Evolutionary conservation across 106 monocot species (phyloP), one percentile per base, ranked within the genome.

Genomic region (Acorus gramineus): DNA sequence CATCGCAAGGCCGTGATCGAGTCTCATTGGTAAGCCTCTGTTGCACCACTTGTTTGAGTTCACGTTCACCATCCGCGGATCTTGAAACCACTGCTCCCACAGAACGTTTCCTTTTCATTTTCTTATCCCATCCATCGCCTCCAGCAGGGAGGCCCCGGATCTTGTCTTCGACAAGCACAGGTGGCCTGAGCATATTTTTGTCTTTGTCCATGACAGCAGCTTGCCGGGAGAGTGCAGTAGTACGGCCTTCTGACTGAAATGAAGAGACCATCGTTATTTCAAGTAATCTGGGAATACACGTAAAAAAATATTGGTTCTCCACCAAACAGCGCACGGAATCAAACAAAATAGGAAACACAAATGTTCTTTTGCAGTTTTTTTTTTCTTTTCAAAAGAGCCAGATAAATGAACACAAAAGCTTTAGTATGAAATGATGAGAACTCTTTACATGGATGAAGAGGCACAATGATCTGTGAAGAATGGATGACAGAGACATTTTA

Each of bases 61-160:
- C 85, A 55, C 85, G 79, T 59, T 93, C 87, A 66, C 71, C 82
- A 68, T 98, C 87, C 49, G 63, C 43, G 9, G 58, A 57, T 76
- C 88, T 82, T 61, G 61, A 67, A 58, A 65, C 77, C 66, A 79
- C 70, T 62, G 79, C 70, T n/a, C 87, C 82, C 46, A 82, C 71
- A 62, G 92, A 93, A 49, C 88, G 84, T 65, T 85, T 93, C 14
- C 80, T 69, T 71, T 82, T 88, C 72, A 85, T 55, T 58, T 83
- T 94, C 77, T 82, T 94, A 14, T 90, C 86, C 86, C 84, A 86
- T 2, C 77, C 83, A 68, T 95, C 86, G 14, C 80, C 77, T 13
- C 82, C 90, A 69, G 81, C 66, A 56, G 95, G 56, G 49, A 86
- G 78, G 9, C 75, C 84, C 59, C 72, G 70, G 8, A 73, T 68